These are phyloP conservation scores for Coffea canephora DNA, from an alignment of 257 asterid species.

Conservation along the genomic window DNA sequence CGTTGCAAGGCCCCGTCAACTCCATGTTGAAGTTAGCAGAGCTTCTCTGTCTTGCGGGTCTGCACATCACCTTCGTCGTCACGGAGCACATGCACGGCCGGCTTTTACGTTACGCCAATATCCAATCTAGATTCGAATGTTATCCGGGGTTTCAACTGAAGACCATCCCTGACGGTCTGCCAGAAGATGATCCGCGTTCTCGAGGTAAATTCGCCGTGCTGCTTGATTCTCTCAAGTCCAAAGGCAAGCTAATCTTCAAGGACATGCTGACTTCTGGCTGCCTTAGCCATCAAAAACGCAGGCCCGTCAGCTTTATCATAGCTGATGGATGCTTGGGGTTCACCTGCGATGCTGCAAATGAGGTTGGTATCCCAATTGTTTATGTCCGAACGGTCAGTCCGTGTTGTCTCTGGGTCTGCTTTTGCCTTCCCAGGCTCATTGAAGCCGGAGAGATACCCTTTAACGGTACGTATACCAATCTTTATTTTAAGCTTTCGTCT, in stretches of 20 bases:
- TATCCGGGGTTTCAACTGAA: conserved; percentile 40
- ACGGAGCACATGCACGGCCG: conserved; percentile 50
- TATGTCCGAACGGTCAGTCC: conserved; percentile 53
- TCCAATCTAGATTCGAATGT: conserved; percentile 30
- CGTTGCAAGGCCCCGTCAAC: conserved; percentile 65
- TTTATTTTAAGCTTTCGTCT: too few relatives aligned
- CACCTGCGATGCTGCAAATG: conserved; percentile 54
- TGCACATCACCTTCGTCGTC: conserved; percentile 57
- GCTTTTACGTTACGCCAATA: conserved; percentile 38
- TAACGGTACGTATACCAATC: neutral
- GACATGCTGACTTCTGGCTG: conserved; percentile 38
- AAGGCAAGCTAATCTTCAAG: conserved; percentile 28
- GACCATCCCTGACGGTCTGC: conserved; percentile 52
- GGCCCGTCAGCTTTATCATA: conserved; percentile 40
- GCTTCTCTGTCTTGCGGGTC: conserved; percentile 42
- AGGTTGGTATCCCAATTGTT: conserved; percentile 53
- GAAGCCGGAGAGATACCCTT: conserved; percentile 59
- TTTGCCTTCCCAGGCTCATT: conserved; percentile 43
- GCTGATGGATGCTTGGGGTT: conserved; percentile 50
- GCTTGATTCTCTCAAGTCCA: conserved; percentile 11
- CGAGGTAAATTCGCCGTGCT: conserved; percentile 27
- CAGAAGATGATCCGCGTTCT: conserved; percentile 42
- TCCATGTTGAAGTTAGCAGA: conserved; percentile 68
- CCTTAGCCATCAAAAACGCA: conserved; percentile 17
- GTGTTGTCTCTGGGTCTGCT: conserved; percentile 58